A percentile compares a stretch with the other conserved stretches of the same genome.
Evolutionary conservation across 345 rosid species (phyloP).

Genomic region (Boechera stricta): DNA sequence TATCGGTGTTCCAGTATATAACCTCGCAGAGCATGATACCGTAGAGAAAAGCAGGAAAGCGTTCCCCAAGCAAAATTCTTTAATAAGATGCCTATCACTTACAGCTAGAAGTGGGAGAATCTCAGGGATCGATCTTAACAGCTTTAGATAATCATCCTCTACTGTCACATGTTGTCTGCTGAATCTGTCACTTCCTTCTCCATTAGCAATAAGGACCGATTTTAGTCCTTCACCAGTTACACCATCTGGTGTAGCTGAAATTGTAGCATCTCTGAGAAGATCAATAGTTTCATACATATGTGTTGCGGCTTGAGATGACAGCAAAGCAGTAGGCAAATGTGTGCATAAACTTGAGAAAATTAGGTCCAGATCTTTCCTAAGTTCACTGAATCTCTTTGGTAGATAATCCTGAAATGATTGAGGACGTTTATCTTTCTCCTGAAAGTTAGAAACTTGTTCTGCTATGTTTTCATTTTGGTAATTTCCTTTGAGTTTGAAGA

Average conservation of each 20-base stretch:
- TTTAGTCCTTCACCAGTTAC: slow-evolving; percentile 21
- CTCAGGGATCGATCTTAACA: slow-evolving; percentile 31
- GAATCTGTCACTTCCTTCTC: slow-evolving; percentile 7
- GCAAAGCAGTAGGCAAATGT: slow-evolving; percentile 48
- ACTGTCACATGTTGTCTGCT: background rate
- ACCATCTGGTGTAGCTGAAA: slow-evolving; percentile 23
- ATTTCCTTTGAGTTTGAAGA: slow-evolving; percentile 10
- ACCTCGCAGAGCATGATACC: slow-evolving; percentile 48
- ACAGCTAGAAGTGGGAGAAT: slow-evolving; percentile 15
- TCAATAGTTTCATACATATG: slow-evolving; percentile 41
- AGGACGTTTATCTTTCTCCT: slow-evolving; percentile 4
- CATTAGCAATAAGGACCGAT: slow-evolving; percentile 6
- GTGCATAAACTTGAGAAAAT: slow-evolving; percentile 41
- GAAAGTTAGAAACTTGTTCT: slow-evolving; percentile 12
- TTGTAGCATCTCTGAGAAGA: slow-evolving; percentile 34
- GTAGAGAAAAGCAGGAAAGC: slow-evolving; percentile 56
- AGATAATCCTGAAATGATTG: slow-evolving; percentile 37
- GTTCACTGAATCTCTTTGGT: slow-evolving; percentile 30
- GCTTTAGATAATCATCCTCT: slow-evolving; percentile 27
- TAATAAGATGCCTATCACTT: slow-evolving; percentile 23
- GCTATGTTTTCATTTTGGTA: background rate
- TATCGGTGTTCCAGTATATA: slow-evolving; percentile 38
- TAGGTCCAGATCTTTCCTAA: slow-evolving; percentile 32
- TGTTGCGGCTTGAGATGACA: slow-evolving; percentile 41
- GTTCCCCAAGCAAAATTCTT: slow-evolving; percentile 43